A percentile compares a stretch with the other conserved stretches of the same genome.
phyloP scores from a whole-genome alignment of 805 yeast species.

The Candida schatavii region DNA sequence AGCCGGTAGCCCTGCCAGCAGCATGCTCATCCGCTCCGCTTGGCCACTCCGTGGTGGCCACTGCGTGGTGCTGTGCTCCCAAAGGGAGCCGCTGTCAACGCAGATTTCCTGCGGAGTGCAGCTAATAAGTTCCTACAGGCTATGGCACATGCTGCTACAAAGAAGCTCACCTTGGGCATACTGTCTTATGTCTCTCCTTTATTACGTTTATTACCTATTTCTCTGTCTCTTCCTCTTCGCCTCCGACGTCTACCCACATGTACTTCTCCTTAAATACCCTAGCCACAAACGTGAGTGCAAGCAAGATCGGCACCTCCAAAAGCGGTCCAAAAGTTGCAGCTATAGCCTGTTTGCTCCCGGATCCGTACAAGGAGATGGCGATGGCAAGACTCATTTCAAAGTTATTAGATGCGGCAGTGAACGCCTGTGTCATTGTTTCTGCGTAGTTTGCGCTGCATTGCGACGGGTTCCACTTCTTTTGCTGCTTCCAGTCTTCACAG shows the following conservation, averaged over 20 bases:
- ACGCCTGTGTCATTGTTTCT: slow-evolving; percentile 47
- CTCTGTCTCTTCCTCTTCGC: neutral
- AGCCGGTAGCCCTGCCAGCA: too few relatives aligned
- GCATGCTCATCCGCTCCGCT: too few relatives aligned
- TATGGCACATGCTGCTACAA: too few relatives aligned
- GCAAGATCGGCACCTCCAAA: slow-evolving; percentile 54
- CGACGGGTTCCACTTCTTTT: slow-evolving; percentile 26
- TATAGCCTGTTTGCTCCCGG: slow-evolving; percentile 49
- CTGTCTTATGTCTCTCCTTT: too few relatives aligned
- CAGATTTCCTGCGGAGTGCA: too few relatives aligned
- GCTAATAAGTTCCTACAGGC: too few relatives aligned
- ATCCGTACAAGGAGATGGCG: slow-evolving; percentile 51
- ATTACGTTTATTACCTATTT: too few relatives aligned
- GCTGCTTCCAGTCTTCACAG: slow-evolving; percentile 30
- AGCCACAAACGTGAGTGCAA: slow-evolving; percentile 36
- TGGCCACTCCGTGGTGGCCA: too few relatives aligned
- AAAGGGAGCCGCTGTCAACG: too few relatives aligned
- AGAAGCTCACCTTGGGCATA: too few relatives aligned
- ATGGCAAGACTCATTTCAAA: slow-evolving; percentile 57
- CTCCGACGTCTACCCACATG: slow-evolving; percentile 23
- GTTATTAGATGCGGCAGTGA: slow-evolving; percentile 58
- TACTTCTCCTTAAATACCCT: slow-evolving; percentile 26
- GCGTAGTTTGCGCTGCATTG: slow-evolving; percentile 33
- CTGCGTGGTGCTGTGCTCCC: too few relatives aligned
- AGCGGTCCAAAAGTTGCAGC: slow-evolving; percentile 63